Conservation (phyloP, 805 yeast genomes). For the Ogataea thermomethanolica region DNA sequence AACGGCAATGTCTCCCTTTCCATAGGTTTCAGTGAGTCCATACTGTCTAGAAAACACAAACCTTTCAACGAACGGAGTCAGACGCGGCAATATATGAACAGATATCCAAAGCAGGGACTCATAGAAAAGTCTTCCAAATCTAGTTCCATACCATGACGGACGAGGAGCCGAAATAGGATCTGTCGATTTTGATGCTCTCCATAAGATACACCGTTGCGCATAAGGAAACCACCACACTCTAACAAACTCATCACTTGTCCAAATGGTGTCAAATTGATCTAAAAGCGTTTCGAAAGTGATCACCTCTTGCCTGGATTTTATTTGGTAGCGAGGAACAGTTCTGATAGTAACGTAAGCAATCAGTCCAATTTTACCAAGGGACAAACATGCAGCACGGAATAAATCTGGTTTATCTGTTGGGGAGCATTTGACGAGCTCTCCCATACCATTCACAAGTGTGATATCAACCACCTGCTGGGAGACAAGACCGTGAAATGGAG, state of each 20-base stretch:
- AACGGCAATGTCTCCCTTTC: conserved; percentile 58
- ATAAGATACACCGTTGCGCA: conserved; percentile 74
- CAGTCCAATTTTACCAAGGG: conserved; percentile 89
- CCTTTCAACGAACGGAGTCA: conserved; percentile 81
- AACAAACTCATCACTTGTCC: conserved; percentile 88
- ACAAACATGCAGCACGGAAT: conserved; percentile 78
- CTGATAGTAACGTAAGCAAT: conserved; percentile 83
- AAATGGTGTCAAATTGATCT: conserved; percentile 68
- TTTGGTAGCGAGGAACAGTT: conserved; percentile 77
- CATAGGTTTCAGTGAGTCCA: conserved; percentile 66
- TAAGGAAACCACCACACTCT: conserved; percentile 99
- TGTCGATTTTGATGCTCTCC: conserved; percentile 82
- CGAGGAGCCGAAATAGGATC: conserved; percentile 63
- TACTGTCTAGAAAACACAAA: conserved; percentile 85
- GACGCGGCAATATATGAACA: conserved; percentile 64
- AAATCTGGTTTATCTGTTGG: conserved; percentile 58
- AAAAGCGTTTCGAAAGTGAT: conserved; percentile 72
- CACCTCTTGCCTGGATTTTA: conserved; percentile 78
- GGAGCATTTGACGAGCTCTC: conserved; percentile 66
- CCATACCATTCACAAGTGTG: conserved; percentile 70
- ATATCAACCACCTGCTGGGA: conserved; percentile 82
- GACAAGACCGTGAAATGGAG: conserved; percentile 87
- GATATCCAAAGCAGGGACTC: conserved; percentile 77
- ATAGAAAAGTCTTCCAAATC: conserved; percentile 73
- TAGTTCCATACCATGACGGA: conserved; percentile 82